phyloP scores from a whole-genome alignment of 768 basidiomycete genomes.

The Trametes punicea region DNA sequence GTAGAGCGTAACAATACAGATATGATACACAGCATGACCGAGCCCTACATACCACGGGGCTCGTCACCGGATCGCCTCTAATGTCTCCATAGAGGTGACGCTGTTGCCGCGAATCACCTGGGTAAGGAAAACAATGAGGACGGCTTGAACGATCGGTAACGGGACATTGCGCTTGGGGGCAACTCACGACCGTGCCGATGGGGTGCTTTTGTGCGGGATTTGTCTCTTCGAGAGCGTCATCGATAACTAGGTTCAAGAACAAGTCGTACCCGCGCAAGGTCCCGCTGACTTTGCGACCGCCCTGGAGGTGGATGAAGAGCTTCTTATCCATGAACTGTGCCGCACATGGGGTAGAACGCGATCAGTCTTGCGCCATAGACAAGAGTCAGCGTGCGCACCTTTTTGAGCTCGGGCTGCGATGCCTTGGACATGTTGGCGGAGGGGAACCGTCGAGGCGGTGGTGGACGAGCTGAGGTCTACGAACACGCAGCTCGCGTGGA shows the following conservation, averaged over 20 bases:
- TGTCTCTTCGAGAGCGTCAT: constrained; percentile 91
- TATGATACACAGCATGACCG: constrained; percentile 21
- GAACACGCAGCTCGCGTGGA: constrained; percentile 1
- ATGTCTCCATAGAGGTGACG: constrained; percentile 91
- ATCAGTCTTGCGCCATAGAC: not conserved
- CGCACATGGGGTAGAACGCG: constrained; percentile 3
- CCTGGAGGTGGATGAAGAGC: constrained; percentile 90
- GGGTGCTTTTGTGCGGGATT: constrained; percentile 86
- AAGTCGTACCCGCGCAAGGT: constrained; percentile 95
- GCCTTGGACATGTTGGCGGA: constrained; percentile 70
- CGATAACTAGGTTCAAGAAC: constrained; percentile 96
- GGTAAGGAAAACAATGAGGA: not conserved
- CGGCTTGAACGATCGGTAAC: not conserved
- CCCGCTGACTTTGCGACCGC: constrained; percentile 94
- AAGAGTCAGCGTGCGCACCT: constrained; percentile 61
- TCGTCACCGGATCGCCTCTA: constrained; percentile 55
- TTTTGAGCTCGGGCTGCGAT: constrained; percentile 96
- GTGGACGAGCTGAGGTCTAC: not conserved
- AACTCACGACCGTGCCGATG: constrained; percentile 86
- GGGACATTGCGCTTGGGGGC: not conserved
- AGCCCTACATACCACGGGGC: constrained; percentile 16
- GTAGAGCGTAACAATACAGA: constrained; percentile 17
- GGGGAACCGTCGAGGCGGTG: not conserved
- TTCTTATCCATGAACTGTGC: constrained; percentile 98
- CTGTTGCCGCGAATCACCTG: constrained; percentile 97